A percentile compares a stretch with the other conserved stretches of the same genome.
Conservation (phyloP, 2,329 filamentous ascomycete genomes). For the Sporothrix phasma region DNA sequence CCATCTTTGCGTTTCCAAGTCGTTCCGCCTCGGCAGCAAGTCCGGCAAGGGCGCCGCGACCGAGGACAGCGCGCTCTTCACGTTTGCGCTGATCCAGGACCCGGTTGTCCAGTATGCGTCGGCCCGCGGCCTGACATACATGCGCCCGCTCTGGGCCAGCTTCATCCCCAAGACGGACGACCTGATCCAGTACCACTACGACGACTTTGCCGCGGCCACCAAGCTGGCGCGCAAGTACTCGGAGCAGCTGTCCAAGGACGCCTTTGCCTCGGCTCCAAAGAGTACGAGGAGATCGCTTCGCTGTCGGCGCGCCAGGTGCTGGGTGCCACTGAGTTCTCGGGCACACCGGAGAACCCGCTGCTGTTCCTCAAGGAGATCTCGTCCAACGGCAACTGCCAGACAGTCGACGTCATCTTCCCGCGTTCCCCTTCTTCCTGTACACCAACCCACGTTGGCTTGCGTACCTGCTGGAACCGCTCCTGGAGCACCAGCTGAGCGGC, state of each 20-base stretch:
- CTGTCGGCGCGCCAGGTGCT: slow-evolving; percentile 70
- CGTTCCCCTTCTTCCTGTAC: slow-evolving; percentile 76
- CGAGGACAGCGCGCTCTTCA: slow-evolving; percentile 55
- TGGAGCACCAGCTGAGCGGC: slow-evolving; percentile 70
- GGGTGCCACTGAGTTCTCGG: slow-evolving; percentile 64
- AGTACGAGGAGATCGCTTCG: slow-evolving; percentile 68
- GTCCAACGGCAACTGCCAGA: slow-evolving; percentile 73
- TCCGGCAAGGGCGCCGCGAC: slow-evolving; percentile 25
- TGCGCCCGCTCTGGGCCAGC: slow-evolving; percentile 70
- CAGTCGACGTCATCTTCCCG: slow-evolving; percentile 75
- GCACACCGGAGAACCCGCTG: slow-evolving; percentile 59
- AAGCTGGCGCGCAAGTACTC: slow-evolving; percentile 61
- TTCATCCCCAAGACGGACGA: slow-evolving; percentile 54
- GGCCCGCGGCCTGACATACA: slow-evolving; percentile 62
- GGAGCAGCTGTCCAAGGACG: slow-evolving; percentile 57
- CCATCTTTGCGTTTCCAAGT: slow-evolving; percentile 70
- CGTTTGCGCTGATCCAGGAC: slow-evolving; percentile 64
- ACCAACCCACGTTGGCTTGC: slow-evolving; percentile 71
- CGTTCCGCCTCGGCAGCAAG: slow-evolving; percentile 37
- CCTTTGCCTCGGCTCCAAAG: slow-evolving; percentile 60
- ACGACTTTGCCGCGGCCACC: slow-evolving; percentile 55
- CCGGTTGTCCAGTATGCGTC: slow-evolving; percentile 71
- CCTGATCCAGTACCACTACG: slow-evolving; percentile 63
- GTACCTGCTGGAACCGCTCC: slow-evolving; percentile 65
- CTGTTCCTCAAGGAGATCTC: slow-evolving; percentile 79